These are phyloP conservation scores for Herpetomonas muscarum DNA, from an alignment of 208 protist genomes.

Conservation along the genomic window DNA sequence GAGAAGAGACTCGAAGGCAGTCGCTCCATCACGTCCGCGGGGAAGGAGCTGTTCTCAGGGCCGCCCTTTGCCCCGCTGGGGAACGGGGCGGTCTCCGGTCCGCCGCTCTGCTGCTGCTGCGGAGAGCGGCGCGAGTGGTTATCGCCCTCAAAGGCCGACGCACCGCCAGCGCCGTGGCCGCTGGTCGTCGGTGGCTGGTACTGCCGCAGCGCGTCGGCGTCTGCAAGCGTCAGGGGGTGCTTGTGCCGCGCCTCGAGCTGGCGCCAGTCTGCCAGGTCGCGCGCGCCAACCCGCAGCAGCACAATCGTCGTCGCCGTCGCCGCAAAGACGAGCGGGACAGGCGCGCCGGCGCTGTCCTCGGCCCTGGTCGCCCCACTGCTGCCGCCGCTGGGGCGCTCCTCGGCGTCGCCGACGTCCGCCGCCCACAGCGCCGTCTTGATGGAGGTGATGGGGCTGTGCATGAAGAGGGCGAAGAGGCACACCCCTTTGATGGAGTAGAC, in stretches of 20 bases:
- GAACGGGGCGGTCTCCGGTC: too few species aligned
- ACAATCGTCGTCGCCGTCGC: conserved; percentile 14
- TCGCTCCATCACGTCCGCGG: too few species aligned
- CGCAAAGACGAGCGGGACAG: conserved; percentile 14
- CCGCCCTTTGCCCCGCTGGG: too few species aligned
- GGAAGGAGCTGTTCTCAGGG: too few species aligned
- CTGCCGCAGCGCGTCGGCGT: conserved; percentile 6
- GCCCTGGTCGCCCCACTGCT: background rate
- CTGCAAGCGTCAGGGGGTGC: conserved; percentile 9
- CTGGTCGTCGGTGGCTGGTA: background rate
- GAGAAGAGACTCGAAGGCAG: too few species aligned
- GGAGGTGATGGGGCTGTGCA: conserved; percentile 70
- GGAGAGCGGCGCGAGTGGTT: background rate
- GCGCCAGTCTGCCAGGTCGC: background rate
- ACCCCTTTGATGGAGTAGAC: conserved; percentile 58
- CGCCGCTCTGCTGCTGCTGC: too few species aligned
- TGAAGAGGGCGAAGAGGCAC: conserved; percentile 67
- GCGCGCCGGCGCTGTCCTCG: background rate
- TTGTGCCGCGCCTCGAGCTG: conserved; percentile 3
- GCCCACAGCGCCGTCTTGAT: conserved; percentile 24
- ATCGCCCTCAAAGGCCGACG: background rate
- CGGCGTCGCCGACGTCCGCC: background rate
- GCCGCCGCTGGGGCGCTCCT: background rate
- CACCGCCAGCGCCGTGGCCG: background rate
- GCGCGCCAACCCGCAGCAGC: conserved; percentile 12